Evolutionary conservation across 106 monocot genomes (phyloP).

Genomic region (Apostasia ramifera): DNA sequence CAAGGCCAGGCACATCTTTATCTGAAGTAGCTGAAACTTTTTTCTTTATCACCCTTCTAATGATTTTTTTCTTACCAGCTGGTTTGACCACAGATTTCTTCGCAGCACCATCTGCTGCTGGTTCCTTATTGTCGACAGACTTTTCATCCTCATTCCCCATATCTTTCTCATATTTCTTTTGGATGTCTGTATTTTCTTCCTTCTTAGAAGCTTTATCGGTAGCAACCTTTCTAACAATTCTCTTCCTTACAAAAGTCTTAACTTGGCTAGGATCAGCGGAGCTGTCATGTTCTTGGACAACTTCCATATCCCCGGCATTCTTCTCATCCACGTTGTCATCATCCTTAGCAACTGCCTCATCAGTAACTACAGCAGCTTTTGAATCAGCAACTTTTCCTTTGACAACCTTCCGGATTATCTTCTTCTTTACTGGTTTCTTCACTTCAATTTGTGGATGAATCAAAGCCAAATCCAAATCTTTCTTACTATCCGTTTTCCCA

Average conservation of each 20-base stretch:
- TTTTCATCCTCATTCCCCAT: conserved; percentile 15
- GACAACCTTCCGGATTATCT: conserved; percentile 48
- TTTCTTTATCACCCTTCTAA: conserved; percentile 69
- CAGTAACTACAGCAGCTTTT: conserved; percentile 22
- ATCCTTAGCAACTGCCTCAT: conserved; percentile 15
- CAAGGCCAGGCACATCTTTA: conserved; percentile 16
- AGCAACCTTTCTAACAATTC: conserved; percentile 27
- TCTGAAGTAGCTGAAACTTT: conserved; percentile 33
- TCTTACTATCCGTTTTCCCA: conserved; percentile 8
- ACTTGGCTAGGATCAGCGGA: conserved; percentile 10
- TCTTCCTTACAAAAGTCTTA: conserved; percentile 40
- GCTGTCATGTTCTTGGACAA: conserved; percentile 6
- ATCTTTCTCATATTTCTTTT: conserved; percentile 23
- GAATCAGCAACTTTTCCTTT: conserved; percentile 37
- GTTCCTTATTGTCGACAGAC: conserved; percentile 6
- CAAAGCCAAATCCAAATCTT: conserved; percentile 6
- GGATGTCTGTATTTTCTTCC: conserved; percentile 18
- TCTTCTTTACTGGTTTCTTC: conserved; percentile 37
- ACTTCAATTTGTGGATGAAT: conserved; percentile 5
- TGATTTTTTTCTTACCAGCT: conserved; percentile 73
- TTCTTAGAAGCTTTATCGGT: conserved; percentile 23
- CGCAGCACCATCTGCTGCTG: conserved; percentile 6
- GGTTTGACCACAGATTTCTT: conserved; percentile 30
- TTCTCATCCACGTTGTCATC: conserved; percentile 26
- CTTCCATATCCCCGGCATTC: conserved; percentile 16